phyloP scores from a whole-genome alignment of 2,329 filamentous ascomycete species.

The Plenodomus tracheiphilus region DNA sequence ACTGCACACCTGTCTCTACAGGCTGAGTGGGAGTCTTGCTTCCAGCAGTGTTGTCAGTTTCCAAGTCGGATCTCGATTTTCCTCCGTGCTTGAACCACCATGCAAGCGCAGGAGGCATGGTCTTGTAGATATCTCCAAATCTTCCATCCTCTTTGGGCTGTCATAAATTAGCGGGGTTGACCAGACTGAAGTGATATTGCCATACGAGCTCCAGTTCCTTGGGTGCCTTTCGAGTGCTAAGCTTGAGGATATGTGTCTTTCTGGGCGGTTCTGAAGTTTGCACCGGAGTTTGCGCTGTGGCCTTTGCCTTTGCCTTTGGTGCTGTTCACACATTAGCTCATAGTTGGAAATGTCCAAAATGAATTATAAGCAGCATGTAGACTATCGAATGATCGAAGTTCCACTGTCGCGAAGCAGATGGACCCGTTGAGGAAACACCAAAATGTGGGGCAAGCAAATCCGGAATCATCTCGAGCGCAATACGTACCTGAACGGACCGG shows the following conservation, averaged over 20 bases:
- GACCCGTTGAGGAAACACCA: not conserved
- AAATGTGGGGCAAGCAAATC: slow-evolving; percentile 5
- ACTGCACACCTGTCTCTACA: not conserved
- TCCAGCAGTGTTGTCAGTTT: not conserved
- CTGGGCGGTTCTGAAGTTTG: slow-evolving; percentile 19
- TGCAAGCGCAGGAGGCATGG: too few relatives aligned
- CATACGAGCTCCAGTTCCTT: slow-evolving; percentile 30
- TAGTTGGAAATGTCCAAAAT: not conserved
- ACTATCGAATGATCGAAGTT: not conserved
- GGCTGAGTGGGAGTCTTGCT: not conserved
- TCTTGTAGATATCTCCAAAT: not conserved
- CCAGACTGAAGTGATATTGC: not conserved
- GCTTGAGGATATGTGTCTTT: slow-evolving; percentile 25
- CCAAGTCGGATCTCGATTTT: too few relatives aligned
- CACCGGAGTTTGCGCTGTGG: not conserved
- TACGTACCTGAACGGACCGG: slow-evolving; percentile 34
- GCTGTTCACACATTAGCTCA: slow-evolving; percentile 12
- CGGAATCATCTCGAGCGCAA: slow-evolving; percentile 4
- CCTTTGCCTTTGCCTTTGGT: slow-evolving; percentile 7
- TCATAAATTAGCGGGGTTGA: not conserved
- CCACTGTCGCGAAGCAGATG: not conserved
- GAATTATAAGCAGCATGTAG: not conserved
- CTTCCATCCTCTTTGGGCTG: not conserved
- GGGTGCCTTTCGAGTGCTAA: slow-evolving; percentile 22
- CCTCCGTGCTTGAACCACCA: slow-evolving; percentile 11